Evolutionary conservation across 495 filamentous ascomycete species (phyloP).

Genomic region (Talaromyces liani): DNA sequence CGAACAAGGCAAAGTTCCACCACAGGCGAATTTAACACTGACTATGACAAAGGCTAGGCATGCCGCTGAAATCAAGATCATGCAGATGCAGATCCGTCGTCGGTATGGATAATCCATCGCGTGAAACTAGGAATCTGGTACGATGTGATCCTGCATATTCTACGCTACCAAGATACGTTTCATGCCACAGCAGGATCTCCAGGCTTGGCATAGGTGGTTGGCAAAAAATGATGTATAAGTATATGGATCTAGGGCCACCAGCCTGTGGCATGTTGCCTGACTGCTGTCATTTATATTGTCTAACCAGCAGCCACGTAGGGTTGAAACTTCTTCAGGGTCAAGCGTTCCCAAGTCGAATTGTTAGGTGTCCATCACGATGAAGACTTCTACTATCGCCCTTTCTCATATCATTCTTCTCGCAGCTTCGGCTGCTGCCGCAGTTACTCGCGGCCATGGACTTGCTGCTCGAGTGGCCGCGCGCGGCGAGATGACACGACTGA

Average conservation of each 20-base stretch:
- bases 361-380: background rate
- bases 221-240: constrained; percentile 3
- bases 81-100: background rate
- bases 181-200: background rate
- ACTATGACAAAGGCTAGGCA: background rate
- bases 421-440: constrained; percentile 17
- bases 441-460: constrained; percentile 17
- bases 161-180: background rate
- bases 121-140: background rate
- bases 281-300: background rate
- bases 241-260: background rate
- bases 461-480: constrained; percentile 13
- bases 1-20: background rate
- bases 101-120: background rate
- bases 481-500: constrained; percentile 10
- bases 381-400: constrained; percentile 1
- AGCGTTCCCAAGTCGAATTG: background rate
- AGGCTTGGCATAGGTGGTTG: constrained; percentile 2
- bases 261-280: background rate
- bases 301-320: background rate
- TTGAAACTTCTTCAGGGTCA: background rate
- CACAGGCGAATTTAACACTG: background rate
- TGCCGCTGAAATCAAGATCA: background rate
- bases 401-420: constrained; percentile 13
- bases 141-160: background rate